These are phyloP conservation scores for Hyphodiscus sp. DNA, from an alignment of 2,329 filamentous ascomycete genomes.

Conservation along the genomic window DNA sequence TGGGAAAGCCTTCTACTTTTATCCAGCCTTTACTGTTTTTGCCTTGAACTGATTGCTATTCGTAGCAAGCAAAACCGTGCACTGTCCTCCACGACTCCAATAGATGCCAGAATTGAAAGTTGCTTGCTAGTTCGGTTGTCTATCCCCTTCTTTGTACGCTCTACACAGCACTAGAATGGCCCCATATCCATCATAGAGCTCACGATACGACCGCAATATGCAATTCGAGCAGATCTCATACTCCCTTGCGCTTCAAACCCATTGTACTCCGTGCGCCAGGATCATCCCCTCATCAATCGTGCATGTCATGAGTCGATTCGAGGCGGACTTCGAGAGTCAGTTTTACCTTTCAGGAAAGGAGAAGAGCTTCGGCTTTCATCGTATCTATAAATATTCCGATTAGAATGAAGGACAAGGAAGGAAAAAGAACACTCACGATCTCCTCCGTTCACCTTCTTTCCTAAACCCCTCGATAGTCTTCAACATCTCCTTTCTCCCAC, in stretches of 20 bases:
- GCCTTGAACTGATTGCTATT: not conserved
- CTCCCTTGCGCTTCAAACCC: not conserved
- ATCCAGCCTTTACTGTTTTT: no score
- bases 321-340: conserved; percentile 11
- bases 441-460: conserved; percentile 78
- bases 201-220: not conserved
- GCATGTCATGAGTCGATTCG: conserved; percentile 14
- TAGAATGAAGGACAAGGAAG: not conserved
- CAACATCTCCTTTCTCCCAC: conserved; percentile 84
- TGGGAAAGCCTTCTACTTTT: no score
- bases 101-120: not conserved
- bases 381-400: conserved; percentile 2
- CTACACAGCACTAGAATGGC: not conserved
- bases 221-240: not conserved
- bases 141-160: not conserved
- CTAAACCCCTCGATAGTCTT: conserved; percentile 80
- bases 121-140: not conserved
- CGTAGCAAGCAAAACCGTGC: not conserved
- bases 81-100: not conserved
- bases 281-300: not conserved
- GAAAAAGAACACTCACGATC: conserved; percentile 61
- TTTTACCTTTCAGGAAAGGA: conserved; percentile 5
- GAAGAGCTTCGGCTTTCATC: conserved; percentile 13
- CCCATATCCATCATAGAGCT: not conserved
- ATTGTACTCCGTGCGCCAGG: not conserved